Base-by-base conservation (phyloP, 805 yeast species). In the Yarrowia sp. region DNA sequence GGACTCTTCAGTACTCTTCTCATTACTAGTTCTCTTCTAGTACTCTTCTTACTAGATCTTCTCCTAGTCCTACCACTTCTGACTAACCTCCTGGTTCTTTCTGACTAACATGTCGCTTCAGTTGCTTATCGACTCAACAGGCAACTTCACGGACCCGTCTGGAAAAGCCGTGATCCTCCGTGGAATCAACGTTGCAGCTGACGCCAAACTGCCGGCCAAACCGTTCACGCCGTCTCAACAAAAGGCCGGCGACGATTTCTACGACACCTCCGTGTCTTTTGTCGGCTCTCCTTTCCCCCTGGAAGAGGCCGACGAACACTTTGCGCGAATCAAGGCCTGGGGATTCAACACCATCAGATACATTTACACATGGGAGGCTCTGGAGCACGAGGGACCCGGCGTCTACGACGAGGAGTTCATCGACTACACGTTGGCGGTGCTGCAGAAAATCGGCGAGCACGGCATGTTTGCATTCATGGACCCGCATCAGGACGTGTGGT, bases 401-500 rank as follows among this genome's bases (percentile, higher is more conserved):
- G 76, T 76, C 10, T 93, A 92, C 74, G 98, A 93, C 76, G 85
- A 84, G 33, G 92, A 86, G 19, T 93, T 85, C 73, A 83, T 92
- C 61, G 86, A 87, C 34, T 91, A 87, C 75, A 86, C 95, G 0
- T 79, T 88, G 49, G 79, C 86, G 67, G 78, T 92, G 6, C 77
- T 93, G 66, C 80, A 82, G 66, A 83, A 86, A 9, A 82, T 90
- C 14, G 81, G 84, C 55, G 74, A 81, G 19, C 79, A 86, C 36
- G 96, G 95, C 0, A 75, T 92, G 19, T 90, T 89, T 72, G 91
- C 92, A 8, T 87, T 90, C 71, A 75, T 93, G 71, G 97, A 93
- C 74, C 91, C 96, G 0, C 98, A 93, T 75, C 98, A 93, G 76
- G 98, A 93, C 75, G 96, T 88, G 13, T 93, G 98, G 98, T 88